Conservation (phyloP, 352 stramenopile genomes). For the Phytophthora lateralis region DNA sequence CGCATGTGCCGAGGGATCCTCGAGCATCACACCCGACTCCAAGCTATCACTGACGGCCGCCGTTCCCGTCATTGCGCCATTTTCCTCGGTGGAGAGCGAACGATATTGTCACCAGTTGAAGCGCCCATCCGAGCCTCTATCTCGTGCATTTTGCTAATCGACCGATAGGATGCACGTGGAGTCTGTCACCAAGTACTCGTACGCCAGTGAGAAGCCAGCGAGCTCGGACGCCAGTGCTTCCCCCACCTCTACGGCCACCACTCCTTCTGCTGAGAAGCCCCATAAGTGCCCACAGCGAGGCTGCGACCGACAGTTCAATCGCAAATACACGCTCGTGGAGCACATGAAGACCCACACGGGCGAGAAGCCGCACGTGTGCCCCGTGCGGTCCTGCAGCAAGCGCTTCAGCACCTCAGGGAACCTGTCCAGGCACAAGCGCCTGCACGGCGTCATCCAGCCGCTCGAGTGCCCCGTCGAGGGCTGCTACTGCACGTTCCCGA, state of each 20-base stretch:
- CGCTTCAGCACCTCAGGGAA: conserved; percentile 61
- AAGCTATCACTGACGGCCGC: conserved; percentile 11
- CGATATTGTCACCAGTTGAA: conserved; percentile 5
- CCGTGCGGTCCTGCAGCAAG: conserved; percentile 43
- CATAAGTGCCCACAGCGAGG: conserved; percentile 32
- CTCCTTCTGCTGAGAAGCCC: conserved; percentile 8
- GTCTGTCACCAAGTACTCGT: conserved; percentile 19
- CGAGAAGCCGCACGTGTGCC: conserved; percentile 49
- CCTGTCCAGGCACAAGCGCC: conserved; percentile 49
- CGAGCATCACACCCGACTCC: conserved; percentile 21
- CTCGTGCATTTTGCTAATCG: conserved; percentile 24
- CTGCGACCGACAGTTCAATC: conserved; percentile 62
- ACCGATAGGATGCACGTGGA: conserved; percentile 30
- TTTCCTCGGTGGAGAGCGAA: conserved; percentile 8
- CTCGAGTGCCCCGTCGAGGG: conserved; percentile 33
- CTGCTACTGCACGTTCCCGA: conserved; percentile 42
- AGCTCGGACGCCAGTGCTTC: not conserved
- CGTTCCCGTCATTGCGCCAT: conserved; percentile 29
- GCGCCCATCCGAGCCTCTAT: conserved; percentile 11
- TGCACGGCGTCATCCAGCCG: conserved; percentile 48
- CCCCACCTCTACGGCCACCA: conserved; percentile 14
- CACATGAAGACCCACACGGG: conserved; percentile 82
- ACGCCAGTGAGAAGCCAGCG: conserved; percentile 2
- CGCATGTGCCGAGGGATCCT: conserved; percentile 19
- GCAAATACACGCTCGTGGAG: conserved; percentile 73